phyloP scores from a whole-genome alignment of 441 rosid genomes.

The Melastoma candidum region DNA sequence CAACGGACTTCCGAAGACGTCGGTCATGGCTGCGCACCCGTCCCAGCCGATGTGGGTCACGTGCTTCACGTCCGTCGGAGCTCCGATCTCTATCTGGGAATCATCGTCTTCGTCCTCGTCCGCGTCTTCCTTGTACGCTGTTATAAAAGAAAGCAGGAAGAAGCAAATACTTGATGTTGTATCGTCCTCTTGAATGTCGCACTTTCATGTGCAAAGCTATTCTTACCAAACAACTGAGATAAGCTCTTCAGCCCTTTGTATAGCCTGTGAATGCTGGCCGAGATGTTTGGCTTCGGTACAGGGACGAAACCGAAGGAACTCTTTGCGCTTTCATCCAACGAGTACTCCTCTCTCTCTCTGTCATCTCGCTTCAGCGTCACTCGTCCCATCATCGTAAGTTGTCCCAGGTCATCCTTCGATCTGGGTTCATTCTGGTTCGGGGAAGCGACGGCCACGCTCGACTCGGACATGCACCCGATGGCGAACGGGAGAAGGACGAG shows the following conservation, averaged over 20 bases:
- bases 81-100: constrained; percentile 62
- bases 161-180: too few species aligned
- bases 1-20: constrained; percentile 18
- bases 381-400: constrained; percentile 21
- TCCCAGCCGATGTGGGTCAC: constrained; percentile 89
- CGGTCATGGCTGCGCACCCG: constrained; percentile 27
- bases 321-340: constrained; percentile 41
- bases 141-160: background rate
- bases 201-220: too few species aligned
- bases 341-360: constrained; percentile 39
- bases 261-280: constrained; percentile 54
- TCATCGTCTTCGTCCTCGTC: constrained; percentile 14
- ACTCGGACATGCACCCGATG: constrained; percentile 78
- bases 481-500: constrained; percentile 89
- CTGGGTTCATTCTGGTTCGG: constrained; percentile 25
- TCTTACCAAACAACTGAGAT: constrained; percentile 65
- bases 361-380: constrained; percentile 19
- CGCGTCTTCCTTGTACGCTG: constrained; percentile 58
- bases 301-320: constrained; percentile 29
- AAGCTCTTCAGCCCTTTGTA: constrained; percentile 57
- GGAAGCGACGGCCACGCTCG: constrained; percentile 55
- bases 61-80: constrained; percentile 91
- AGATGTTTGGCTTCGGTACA: constrained; percentile 54
- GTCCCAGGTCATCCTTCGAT: constrained; percentile 10
- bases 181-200: too few species aligned